These are phyloP conservation scores for Musa balbisiana DNA, from an alignment of 202 grass and related monocot species.

Conservation along the genomic window DNA sequence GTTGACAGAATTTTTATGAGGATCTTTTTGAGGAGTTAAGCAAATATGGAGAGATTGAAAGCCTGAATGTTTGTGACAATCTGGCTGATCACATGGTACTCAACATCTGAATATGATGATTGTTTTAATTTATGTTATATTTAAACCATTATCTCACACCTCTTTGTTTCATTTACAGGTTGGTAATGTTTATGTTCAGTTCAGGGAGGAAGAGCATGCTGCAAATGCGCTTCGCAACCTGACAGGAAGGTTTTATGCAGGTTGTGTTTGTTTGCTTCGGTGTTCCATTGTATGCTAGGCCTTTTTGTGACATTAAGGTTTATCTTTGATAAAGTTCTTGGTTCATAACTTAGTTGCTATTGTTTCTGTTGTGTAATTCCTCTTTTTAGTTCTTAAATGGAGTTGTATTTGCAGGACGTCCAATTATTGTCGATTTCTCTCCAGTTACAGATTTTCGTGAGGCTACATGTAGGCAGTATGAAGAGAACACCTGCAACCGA, in stretches of 20 bases:
- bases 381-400: background rate
- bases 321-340: background rate
- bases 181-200: conserved; percentile 94
- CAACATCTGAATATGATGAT: background rate
- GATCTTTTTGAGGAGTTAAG: conserved; percentile 83
- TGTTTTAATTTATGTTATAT: background rate
- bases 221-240: conserved; percentile 59
- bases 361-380: background rate
- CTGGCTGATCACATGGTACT: conserved; percentile 83
- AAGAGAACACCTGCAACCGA: conserved; percentile 94
- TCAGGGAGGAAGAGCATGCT: conserved; percentile 92
- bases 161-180: conserved; percentile 19
- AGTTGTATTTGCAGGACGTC: conserved; percentile 28
- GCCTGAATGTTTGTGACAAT: conserved; percentile 89
- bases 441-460: conserved; percentile 90
- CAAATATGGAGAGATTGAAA: conserved; percentile 92
- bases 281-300: background rate
- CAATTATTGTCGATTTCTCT: conserved; percentile 84
- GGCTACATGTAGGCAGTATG: conserved; percentile 84
- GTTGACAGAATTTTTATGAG: conserved; percentile 37
- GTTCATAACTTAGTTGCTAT: background rate
- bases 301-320: background rate
- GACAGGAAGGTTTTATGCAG: conserved; percentile 81
- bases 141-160: background rate
- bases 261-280: conserved; percentile 12